Percentiles rank a stretch among this genome's conserved stretches.
phyloP scores from a whole-genome alignment of 768 basidiomycete species.

The Lentinula sp. region DNA sequence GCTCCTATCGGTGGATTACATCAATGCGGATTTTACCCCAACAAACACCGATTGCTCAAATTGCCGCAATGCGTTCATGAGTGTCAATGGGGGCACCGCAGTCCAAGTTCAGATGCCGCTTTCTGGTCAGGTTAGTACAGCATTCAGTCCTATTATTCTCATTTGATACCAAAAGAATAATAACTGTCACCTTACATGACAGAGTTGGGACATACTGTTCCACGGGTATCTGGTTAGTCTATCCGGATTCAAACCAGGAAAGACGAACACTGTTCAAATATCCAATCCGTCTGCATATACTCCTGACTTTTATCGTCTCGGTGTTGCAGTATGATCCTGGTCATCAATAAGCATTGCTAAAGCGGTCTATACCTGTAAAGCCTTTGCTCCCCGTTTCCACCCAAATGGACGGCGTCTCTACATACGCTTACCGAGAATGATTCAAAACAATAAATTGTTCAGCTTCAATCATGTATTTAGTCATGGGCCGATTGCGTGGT shows the following conservation, averaged over 20 bases:
- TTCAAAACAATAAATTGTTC: too few relatives aligned
- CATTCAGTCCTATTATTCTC: not conserved
- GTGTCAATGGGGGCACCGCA: slow-evolving; percentile 37
- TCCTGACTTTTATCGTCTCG: slow-evolving; percentile 37
- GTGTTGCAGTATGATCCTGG: slow-evolving; percentile 16
- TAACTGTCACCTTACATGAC: not conserved
- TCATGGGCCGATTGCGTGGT: too few relatives aligned
- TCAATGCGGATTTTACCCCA: slow-evolving; percentile 39
- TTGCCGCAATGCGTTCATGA: slow-evolving; percentile 40
- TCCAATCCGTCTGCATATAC: slow-evolving; percentile 37
- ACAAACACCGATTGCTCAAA: slow-evolving; percentile 42
- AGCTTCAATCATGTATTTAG: too few relatives aligned
- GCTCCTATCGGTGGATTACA: slow-evolving; percentile 39
- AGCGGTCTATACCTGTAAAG: not conserved
- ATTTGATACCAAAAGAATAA: not conserved
- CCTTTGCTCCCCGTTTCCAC: too few relatives aligned
- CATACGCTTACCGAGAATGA: too few relatives aligned
- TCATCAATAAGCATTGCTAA: not conserved
- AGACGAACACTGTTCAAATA: slow-evolving; percentile 36
- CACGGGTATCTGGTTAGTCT: slow-evolving; percentile 35
- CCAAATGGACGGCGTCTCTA: too few relatives aligned
- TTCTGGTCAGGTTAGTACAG: slow-evolving; percentile 34
- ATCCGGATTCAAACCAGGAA: slow-evolving; percentile 37
- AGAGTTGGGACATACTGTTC: slow-evolving; percentile 43
- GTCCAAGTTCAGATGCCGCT: slow-evolving; percentile 42